phyloP scores from a whole-genome alignment of 2,329 filamentous ascomycete genomes.

The Epichloe uncinata region DNA sequence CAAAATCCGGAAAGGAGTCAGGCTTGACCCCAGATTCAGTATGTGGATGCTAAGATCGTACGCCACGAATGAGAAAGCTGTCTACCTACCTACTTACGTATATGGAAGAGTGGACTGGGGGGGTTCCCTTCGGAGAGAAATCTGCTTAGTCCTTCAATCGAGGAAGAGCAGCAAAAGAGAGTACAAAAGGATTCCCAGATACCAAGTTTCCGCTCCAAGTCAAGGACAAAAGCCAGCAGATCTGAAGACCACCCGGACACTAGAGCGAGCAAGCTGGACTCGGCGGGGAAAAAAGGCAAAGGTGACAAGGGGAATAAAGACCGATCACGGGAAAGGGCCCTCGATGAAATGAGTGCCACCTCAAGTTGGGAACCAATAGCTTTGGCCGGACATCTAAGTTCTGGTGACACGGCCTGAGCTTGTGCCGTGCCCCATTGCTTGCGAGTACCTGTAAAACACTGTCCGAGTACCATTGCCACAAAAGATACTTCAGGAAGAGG shows the following conservation, averaged over 20 bases:
- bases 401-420: conserved; percentile 1
- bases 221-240: neutral
- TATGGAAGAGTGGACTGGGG: neutral
- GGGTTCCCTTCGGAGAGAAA: neutral
- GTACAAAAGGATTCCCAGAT: neutral
- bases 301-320: neutral
- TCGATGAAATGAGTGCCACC: neutral
- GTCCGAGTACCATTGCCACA: neutral
- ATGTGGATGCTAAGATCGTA: neutral
- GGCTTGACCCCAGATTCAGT: neutral
- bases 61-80: neutral
- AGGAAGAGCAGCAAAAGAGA: neutral
- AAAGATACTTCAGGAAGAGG: neutral
- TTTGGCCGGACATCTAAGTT: neutral
- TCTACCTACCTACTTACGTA: neutral
- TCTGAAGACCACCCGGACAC: neutral
- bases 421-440: neutral
- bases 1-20: neutral
- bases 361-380: neutral
- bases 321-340: neutral
- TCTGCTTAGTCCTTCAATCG: neutral
- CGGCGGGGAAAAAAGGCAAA: neutral
- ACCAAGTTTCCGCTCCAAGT: neutral
- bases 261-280: neutral
- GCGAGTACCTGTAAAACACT: neutral